Evolutionary conservation across 768 basidiomycete genomes (phyloP).

Genomic region (Mycena olivaceomarginata): DNA sequence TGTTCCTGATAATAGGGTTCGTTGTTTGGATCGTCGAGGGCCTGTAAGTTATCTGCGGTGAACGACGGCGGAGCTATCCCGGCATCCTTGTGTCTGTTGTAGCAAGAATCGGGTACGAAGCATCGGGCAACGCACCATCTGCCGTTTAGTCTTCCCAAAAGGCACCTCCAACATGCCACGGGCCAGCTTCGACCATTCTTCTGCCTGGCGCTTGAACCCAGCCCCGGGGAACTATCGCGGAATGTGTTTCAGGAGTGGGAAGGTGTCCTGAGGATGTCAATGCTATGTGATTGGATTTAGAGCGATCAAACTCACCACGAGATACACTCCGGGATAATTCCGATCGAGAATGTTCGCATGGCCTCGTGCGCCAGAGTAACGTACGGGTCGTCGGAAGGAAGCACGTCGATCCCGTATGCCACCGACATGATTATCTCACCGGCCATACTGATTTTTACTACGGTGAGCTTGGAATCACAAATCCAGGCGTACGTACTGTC

Average conservation of each 20-base stretch:
- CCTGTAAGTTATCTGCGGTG: conserved; percentile 12
- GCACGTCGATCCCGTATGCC: conserved; percentile 59
- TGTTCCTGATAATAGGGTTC: conserved; percentile 15
- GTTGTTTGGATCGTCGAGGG: conserved; percentile 1
- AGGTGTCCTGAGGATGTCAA: conserved; percentile 2
- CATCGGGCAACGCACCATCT: conserved; percentile 1
- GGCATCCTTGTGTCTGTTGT: conserved; percentile 6
- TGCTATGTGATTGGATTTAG: background rate
- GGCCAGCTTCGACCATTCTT: conserved; percentile 59
- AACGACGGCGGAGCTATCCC: conserved; percentile 10
- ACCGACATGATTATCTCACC: conserved; percentile 57
- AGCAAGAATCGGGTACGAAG: background rate
- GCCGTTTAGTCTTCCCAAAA: conserved; percentile 53
- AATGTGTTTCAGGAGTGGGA: conserved; percentile 40
- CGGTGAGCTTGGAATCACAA: background rate
- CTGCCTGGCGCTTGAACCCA: conserved; percentile 60
- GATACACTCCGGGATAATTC: conserved; percentile 52
- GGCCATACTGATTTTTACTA: conserved; percentile 51
- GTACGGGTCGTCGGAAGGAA: conserved; percentile 54
- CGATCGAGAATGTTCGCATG: conserved; percentile 44
- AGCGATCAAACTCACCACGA: conserved; percentile 47
- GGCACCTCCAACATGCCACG: conserved; percentile 58
- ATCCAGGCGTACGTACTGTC: conserved; percentile 53
- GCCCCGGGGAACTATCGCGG: conserved; percentile 59
- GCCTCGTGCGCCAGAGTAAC: conserved; percentile 51